Conservation (phyloP, 2,329 filamentous ascomycete genomes). For the Nectriaceae sp. region DNA sequence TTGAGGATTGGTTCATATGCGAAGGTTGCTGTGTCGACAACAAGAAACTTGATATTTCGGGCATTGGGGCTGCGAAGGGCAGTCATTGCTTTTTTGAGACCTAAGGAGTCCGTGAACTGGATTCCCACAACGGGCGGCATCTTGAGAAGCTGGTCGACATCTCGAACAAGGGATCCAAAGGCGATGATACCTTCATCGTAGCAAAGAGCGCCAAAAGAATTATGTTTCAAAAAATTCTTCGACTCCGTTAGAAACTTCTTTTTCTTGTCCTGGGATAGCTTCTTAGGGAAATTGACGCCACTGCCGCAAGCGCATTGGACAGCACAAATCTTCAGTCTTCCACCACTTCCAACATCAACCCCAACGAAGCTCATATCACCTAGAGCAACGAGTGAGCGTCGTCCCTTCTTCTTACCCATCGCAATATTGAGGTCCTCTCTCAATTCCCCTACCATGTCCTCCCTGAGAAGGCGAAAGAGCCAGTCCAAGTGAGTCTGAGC, state of each 20-base stretch:
- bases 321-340: conserved; percentile 32
- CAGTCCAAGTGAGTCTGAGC: conserved; percentile 62
- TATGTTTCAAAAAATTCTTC: conserved; percentile 56
- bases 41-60: conserved; percentile 46
- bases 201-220: conserved; percentile 63
- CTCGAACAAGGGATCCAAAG: conserved; percentile 60
- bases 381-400: conserved; percentile 43
- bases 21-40: conserved; percentile 67
- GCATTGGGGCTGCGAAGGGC: conserved; percentile 36
- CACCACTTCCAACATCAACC: conserved; percentile 38
- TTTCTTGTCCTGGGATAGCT: conserved; percentile 30
- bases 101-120: conserved; percentile 48
- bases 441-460: conserved; percentile 70
- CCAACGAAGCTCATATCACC: conserved; percentile 38
- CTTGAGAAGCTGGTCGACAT: conserved; percentile 46
- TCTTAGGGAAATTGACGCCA: conserved; percentile 48
- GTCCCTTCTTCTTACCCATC: conserved; percentile 48
- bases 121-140: conserved; percentile 51
- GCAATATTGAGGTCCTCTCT: conserved; percentile 60
- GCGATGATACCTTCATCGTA: conserved; percentile 52
- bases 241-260: conserved; percentile 50
- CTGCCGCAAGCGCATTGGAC: conserved; percentile 43
- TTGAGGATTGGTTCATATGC: conserved; percentile 68
- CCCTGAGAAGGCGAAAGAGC: conserved; percentile 69
- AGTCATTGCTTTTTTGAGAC: conserved; percentile 48